phyloP scores from a whole-genome alignment of 495 filamentous ascomycete genomes.

The Echria macrotheca region DNA sequence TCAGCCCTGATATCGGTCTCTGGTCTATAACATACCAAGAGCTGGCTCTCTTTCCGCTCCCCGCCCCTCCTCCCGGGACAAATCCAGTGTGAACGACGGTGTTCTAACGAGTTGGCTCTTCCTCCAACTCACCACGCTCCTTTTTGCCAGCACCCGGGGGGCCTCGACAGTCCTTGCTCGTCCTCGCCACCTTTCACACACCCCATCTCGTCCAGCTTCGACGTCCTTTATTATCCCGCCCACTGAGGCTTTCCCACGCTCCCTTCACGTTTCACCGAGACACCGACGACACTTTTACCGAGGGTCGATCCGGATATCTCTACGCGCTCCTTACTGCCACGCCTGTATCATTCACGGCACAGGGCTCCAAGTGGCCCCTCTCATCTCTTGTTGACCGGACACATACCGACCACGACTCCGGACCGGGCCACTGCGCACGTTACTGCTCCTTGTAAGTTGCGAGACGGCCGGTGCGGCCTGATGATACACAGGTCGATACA shows the following conservation, averaged over 20 bases:
- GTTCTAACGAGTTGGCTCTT: conserved; percentile 36
- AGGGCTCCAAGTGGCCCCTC: background rate
- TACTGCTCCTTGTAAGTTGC: conserved; percentile 38
- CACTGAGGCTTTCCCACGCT: conserved; percentile 21
- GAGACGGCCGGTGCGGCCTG: conserved; percentile 19
- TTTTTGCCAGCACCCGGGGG: conserved; percentile 24
- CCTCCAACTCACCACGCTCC: conserved; percentile 40
- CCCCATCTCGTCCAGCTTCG: too few relatives aligned
- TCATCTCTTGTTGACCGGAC: conserved; percentile 8
- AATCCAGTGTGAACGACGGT: conserved; percentile 37
- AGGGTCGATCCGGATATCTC: conserved; percentile 17
- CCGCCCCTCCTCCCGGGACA: conserved; percentile 24
- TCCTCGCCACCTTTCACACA: too few relatives aligned
- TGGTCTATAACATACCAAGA: conserved; percentile 49
- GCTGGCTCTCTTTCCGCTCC: conserved; percentile 42
- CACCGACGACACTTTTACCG: conserved; percentile 10
- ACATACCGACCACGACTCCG: conserved; percentile 11
- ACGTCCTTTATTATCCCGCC: conserved; percentile 13
- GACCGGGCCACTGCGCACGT: conserved; percentile 25
- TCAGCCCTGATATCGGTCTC: conserved; percentile 36
- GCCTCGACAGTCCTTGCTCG: conserved; percentile 20
- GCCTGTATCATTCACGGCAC: background rate
- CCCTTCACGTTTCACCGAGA: conserved; percentile 20
- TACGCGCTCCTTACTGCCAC: conserved; percentile 21
- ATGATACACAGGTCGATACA: conserved; percentile 28